Base-by-base conservation (phyloP, 805 yeast species). In the Barnettozyma siamensis region DNA sequence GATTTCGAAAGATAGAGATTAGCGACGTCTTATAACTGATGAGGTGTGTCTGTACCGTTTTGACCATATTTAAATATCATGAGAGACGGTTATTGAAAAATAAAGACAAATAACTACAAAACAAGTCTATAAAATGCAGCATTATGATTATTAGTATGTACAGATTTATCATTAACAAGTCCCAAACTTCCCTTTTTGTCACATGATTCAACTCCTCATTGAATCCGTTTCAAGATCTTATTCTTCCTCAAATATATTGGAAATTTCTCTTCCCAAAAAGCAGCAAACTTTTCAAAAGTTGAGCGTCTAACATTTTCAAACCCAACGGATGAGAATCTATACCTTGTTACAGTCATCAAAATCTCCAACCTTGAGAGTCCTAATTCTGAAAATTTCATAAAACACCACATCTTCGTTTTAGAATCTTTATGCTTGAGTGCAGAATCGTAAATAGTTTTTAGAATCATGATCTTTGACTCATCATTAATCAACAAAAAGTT, bases 381-480 rank as follows among this genome's bases (percentile, higher is more conserved):
- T 8, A 52, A 31, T 12, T 47, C 47, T 1, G 27, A 26, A 5
- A 54, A 40, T 33, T 51, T 54, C 17, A 40, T 7, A 32, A 40
- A 30, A 9, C 47, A 43, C 58, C 58, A 54, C 3, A 43, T 42
- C 17, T 47, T 40, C 2, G 46, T 31, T 0, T 37, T 7, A 5
- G 26, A 23, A 37, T 43, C 33, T 23, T 27, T 31, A 4, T 26
- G 16, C 15, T 23, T 38, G 33, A 40, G 34, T 4, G 57, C 54
- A 33, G 42, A 33, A 23, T 49, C 53, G 35, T 50, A 19, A 19
- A 54, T 51, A 5, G 57, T 52, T 38, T 51, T 47, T 9, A 53
- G 40, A 4, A 51, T 44, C 11, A 45, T 33, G 2, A 44, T 15
- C 24, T 41, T 48, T 5, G 50, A 41, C 10, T 40, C 37, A 8